Evolutionary conservation across 164 flowering plant species (phyloP).

Genomic region (Aristolochia californica): DNA sequence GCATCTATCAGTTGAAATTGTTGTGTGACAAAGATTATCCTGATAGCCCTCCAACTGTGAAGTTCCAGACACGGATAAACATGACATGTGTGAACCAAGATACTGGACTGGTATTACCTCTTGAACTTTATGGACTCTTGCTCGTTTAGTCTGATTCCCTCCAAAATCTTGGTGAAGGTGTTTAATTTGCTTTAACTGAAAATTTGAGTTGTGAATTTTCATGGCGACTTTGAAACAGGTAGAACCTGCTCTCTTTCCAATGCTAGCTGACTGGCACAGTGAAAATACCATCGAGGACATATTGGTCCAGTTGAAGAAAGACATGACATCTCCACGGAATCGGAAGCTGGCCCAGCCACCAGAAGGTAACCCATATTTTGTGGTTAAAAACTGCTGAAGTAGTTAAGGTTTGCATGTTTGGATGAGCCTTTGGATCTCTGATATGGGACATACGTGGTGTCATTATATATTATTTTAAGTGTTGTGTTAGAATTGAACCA

Average conservation of each 20-base stretch:
- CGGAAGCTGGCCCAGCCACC: constrained; percentile 72
- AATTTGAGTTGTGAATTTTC: no score
- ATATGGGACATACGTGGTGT: not conserved
- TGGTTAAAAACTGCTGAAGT: not conserved
- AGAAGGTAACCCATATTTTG: constrained; percentile 36
- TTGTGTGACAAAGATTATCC: constrained; percentile 77
- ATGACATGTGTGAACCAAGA: constrained; percentile 79
- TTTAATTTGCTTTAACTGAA: no score
- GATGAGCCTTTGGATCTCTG: not conserved
- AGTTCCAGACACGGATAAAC: constrained; percentile 66
- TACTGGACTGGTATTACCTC: constrained; percentile 47
- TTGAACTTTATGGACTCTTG: not conserved
- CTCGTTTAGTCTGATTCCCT: not conserved
- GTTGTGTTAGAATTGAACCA: not conserved
- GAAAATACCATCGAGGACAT: constrained; percentile 74
- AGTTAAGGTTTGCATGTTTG: no score
- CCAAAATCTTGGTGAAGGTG: no score
- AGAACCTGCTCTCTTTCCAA: constrained; percentile 59
- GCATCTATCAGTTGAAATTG: constrained; percentile 70
- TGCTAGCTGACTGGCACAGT: constrained; percentile 70
- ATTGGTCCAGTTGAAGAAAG: constrained; percentile 66
- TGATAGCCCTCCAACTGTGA: constrained; percentile 57
- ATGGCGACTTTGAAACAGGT: constrained; percentile 30
- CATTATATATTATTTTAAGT: not conserved
- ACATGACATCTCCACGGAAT: constrained; percentile 72